Evolutionary conservation across 1,284 basidiomycete species (phyloP), one percentile per base, ranked within the genome.

Genomic region (Ustilago crameri): DNA sequence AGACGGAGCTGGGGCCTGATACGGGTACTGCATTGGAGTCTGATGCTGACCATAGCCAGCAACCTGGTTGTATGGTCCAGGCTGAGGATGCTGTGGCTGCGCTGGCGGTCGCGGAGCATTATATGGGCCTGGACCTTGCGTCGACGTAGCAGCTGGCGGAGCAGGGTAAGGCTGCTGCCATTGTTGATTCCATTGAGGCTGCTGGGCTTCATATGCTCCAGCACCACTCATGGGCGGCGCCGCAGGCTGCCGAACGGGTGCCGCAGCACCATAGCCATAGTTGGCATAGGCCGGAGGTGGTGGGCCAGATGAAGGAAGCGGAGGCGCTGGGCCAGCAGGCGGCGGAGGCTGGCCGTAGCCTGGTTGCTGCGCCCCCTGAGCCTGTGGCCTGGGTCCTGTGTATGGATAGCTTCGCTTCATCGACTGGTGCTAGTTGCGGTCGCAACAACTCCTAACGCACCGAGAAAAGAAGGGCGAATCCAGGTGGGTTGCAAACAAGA

Each of bases 211-310:
- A 23, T 12, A 43, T 8, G 68, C 49, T 12, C 18, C 52, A 27
- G 40, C 41, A 23, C 44, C 42, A 44, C 45, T 51, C 55, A 52
- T 44, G 23, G 44, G 30, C n/a, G n/a, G n/a, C 20, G 53, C 23
- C 27, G 60, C 34, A 22, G 50, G 22, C 5, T 51, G 37, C 43
- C 64, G 59, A 22, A 49, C 24, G 20, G 58, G 63, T 5, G 54
- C 46, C n/a, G 55, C 56, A 18, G 55, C 43, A 17, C 76, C 76
- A 26, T 78, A 78, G 15, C 76, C 76, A 35, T 78, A 78, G n/a
- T 74, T 76, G 26, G 74, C 58, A 42, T 75, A 78, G 23, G 74
- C 56, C 12, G 55, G 38, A 22, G 48, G 54, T 14, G 56, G 32
- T 15, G 55, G 57, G 17, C 59, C 55, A 0, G 62, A 66, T 15